Evolutionary conservation across 2,329 filamentous ascomycete genomes (phyloP).

Genomic region (Stagonosporopsis cucurbitacearum): DNA sequence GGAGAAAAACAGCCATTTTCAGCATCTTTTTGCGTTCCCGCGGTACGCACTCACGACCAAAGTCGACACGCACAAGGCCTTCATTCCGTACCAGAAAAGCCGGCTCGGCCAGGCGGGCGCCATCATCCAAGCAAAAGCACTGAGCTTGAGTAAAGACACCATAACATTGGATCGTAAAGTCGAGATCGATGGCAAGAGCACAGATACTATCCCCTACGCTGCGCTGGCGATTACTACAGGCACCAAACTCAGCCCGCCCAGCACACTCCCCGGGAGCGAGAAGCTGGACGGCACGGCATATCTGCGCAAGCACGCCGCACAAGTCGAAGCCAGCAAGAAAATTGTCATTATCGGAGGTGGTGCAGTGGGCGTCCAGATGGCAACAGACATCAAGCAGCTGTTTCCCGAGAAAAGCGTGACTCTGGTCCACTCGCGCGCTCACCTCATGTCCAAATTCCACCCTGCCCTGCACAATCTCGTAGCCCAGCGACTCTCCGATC

Average conservation of each 20-base stretch:
- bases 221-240: constrained; percentile 67
- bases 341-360: constrained; percentile 61
- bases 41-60: constrained; percentile 62
- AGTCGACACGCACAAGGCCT: constrained; percentile 64
- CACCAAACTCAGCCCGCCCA: constrained; percentile 41
- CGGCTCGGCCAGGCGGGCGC: constrained; percentile 17
- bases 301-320: constrained; percentile 55
- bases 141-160: constrained; percentile 44
- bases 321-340: constrained; percentile 56
- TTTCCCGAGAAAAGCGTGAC: constrained; percentile 64
- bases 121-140: constrained; percentile 52
- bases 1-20: constrained; percentile 67
- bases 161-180: constrained; percentile 50
- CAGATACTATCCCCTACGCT: constrained; percentile 55
- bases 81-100: constrained; percentile 63
- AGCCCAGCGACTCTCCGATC: constrained; percentile 57
- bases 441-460: constrained; percentile 59
- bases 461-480: constrained; percentile 44
- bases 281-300: constrained; percentile 32
- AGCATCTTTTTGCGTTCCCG: constrained; percentile 67
- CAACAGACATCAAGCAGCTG: constrained; percentile 63
- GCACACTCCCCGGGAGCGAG: constrained; percentile 10
- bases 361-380: constrained; percentile 67
- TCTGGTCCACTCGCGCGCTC: constrained; percentile 63
- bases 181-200: constrained; percentile 44